Evolutionary conservation across 2,329 filamentous ascomycete species (phyloP), one percentile per base, ranked within the genome.

Genomic region (Pseudofabraea citricarpa): DNA sequence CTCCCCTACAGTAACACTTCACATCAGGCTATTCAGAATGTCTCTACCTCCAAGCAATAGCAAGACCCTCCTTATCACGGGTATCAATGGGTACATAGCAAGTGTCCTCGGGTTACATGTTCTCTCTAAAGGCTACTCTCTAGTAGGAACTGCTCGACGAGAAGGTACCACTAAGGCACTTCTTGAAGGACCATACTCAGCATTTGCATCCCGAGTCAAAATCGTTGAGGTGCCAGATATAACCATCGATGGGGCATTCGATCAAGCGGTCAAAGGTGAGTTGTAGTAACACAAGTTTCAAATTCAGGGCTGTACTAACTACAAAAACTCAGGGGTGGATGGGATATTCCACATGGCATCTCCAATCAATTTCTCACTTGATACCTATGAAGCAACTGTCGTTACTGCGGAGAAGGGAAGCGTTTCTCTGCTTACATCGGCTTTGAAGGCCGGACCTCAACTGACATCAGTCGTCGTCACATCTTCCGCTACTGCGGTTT

Each of bases 391-490:
- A 29, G 29, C 54, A 6, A 49, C 50, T 20, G 55, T 63, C 19
- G 46, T 48, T 9, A 43, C 49, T 5, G 52, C 58, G 5, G 51
- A 57, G 5, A 51, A 49, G 19, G 56, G 61, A 1, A 58, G 54
- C 4, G 55, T 57, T 9, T 50, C 49, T 0, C 22, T 61, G 6
- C 60, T 65, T 3, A 47, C 51, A 21, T 51, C 51, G 1, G 60
- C 61, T 0, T 49, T 58, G 21, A 63, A 64, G 49, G 48, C 52
- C 3, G 62, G 59, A 2, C 48, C 63, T 0, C 57, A 56, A 5
- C 57, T 75, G 1, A 64, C 62, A 43, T 58, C 65, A 2, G 64
- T 73, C 22, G 65, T 73, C 4, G 50, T 66, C 27, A 70, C 67
- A 0, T 66, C 62, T 15, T 68, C 65, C 1, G 39, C 49, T 9